Evolutionary conservation across 495 filamentous ascomycete genomes (phyloP), one percentile per base, ranked within the genome.

Genomic region (Friedmanniomyces simplex): DNA sequence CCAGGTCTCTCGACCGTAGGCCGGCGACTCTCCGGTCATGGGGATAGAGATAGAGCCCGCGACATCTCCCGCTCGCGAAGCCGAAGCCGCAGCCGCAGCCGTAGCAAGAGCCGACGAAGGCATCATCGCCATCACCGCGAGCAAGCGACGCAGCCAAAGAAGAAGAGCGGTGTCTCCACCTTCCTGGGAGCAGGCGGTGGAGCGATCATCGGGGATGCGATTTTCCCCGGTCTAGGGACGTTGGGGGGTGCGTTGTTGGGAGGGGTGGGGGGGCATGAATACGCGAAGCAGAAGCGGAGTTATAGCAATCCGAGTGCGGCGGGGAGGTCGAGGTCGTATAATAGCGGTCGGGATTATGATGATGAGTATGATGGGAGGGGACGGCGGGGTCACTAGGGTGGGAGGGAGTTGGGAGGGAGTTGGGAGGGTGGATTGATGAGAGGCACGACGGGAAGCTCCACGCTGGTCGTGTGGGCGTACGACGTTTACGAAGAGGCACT

Each of bases 181-280:
- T 71, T 71, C 47, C 53, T 71, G 12, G 68, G 68, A 28, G 68
- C 68, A 1, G 67, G 68, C 18, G 67, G 53, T 1, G 68, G 68
- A 12, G 67, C 59, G 12, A 16, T 71, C n/a, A 56, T 71, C 20
- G 68, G 68, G 0, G 68, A 71, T 60, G 30, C 52, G 49, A 71
- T 71, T n/a, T 69, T 71, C 30, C 68, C 68, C 6, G 68, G 68
- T 12, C 41, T 71, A 25, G 68, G 68, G 0, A 71, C 68, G 50
- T 43, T 67, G 18, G 67, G 61, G 1, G 68, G 68, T 1, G 50
- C 66, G 49, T 41, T 71, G 16, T 37, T 71, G n/a, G 68, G 69
- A 13, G 67, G 66, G 12, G 59, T 67, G 46, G 66, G 67, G 1
- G 67, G 66, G 13, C 63, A 65, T 58, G 64, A 68, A 52, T 65